Conservation (phyloP, 805 yeast genomes). For the Pichia insulana region DNA sequence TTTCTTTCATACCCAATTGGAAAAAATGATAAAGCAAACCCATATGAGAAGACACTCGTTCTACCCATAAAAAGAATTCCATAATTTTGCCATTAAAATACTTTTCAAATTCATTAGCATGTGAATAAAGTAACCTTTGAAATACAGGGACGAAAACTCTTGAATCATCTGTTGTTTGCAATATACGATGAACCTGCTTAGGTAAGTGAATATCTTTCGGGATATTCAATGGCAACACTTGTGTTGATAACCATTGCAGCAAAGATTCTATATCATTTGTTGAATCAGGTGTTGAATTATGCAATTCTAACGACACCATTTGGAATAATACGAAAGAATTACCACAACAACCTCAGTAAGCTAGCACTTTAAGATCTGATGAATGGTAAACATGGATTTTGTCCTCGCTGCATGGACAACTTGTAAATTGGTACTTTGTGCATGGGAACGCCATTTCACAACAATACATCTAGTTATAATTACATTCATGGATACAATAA, state of each 20-base stretch:
- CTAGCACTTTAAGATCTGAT: too few species aligned
- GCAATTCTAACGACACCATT: too few species aligned
- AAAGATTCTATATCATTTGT: constrained; percentile 11
- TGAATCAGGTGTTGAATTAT: too few species aligned
- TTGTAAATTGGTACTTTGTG: background rate
- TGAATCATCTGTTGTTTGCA: constrained; percentile 7
- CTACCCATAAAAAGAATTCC: constrained; percentile 5
- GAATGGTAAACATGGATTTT: too few species aligned
- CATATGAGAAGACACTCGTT: constrained; percentile 4
- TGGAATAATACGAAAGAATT: too few species aligned
- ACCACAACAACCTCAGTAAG: too few species aligned
- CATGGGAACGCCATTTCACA: too few species aligned
- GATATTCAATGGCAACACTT: background rate
- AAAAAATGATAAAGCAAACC: constrained; percentile 5
- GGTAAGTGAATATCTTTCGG: constrained; percentile 9
- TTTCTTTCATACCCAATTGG: constrained; percentile 7
- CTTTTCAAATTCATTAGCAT: constrained; percentile 4
- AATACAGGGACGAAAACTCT: constrained; percentile 5
- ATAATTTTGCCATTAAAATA: constrained; percentile 10
- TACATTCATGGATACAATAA: background rate
- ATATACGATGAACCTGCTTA: constrained; percentile 16
- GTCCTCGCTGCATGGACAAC: background rate
- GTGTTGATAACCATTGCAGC: constrained; percentile 19
- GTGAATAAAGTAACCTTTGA: constrained; percentile 4
- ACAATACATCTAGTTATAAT: too few species aligned